Evolutionary conservation across 2,329 filamentous ascomycete species (phyloP), one percentile per base, ranked within the genome.

Genomic region (Lachnellula hyalina): DNA sequence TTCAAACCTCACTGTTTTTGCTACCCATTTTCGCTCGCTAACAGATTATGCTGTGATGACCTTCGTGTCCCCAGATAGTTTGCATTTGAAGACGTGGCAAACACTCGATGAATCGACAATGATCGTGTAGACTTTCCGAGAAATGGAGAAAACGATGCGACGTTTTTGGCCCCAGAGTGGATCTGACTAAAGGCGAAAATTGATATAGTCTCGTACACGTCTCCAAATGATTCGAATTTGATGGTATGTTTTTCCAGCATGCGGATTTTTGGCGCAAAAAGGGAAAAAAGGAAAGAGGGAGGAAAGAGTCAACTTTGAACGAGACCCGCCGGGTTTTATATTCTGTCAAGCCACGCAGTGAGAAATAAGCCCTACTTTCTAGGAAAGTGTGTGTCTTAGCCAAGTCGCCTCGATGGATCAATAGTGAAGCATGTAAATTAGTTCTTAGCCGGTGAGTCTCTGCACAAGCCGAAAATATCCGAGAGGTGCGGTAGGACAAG

Each of bases 401-500:
- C 52, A 49, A 35, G 28, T 57, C 35, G 23, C 28, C 32, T 47
- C 49, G 21, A 25, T 47, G 46, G 21, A 32, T 12, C 19, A 40
- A 28, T 19, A 42, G 42, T 53, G n/a, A 23, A 40, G 17, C 12
- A 23, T 9, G n/a, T 35, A 36, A 23, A 38, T 46, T 15, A 11
- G 32, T 14, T 28, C 21, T 6, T 35, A 14, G 35, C 8, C 19
- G 15, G 7, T 8, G n/a, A 34, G 17, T 35, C n/a, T n/a, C 35
- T 17, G 21, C 23, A 23, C 19, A 15, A 14, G 19, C 32, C 28
- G 47, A 35, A 7, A 14, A 50, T 34, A 21, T 34, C 14, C 11
- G 38, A 32, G 19, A 19, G 15, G 57, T 58, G 57, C 49, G 60
- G 57, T 57, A 52, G 52, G 49, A 62, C 57, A 57, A 53, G 32